Percentiles rank a stretch among this genome's conserved stretches.
phyloP scores from a whole-genome alignment of 2,329 filamentous ascomycete genomes.

The Paraphoma sp. region DNA sequence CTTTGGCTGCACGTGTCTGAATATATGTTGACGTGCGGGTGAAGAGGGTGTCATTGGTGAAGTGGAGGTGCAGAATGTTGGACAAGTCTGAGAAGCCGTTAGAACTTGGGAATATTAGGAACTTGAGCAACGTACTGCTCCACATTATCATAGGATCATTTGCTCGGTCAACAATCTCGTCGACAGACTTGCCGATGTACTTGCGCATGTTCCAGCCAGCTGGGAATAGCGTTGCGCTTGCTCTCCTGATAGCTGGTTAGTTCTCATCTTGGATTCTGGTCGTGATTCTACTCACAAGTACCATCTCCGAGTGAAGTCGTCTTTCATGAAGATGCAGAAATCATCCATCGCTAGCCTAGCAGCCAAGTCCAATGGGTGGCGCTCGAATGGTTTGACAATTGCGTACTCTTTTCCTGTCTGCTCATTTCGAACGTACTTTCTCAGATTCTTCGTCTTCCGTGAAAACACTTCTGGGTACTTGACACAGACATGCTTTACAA shows the following conservation, averaged over 20 bases:
- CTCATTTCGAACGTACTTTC: conserved; percentile 47
- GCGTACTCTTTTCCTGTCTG: conserved; percentile 54
- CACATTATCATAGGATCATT: conserved; percentile 58
- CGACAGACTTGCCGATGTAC: conserved; percentile 58
- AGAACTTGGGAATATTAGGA: conserved; percentile 50
- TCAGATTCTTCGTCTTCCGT: conserved; percentile 18
- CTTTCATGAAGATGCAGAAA: conserved; percentile 56
- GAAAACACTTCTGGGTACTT: conserved; percentile 54
- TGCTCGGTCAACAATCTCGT: conserved; percentile 52
- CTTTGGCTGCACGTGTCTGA: conserved; percentile 49
- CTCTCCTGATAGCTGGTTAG: conserved; percentile 44
- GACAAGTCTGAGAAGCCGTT: conserved; percentile 25
- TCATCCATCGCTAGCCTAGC: conserved; percentile 61
- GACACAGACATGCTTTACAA: conserved; percentile 51
- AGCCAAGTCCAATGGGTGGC: conserved; percentile 58
- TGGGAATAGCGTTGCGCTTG: conserved; percentile 61
- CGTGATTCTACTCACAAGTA: conserved; percentile 52
- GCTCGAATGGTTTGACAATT: conserved; percentile 43
- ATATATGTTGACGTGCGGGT: conserved; percentile 58
- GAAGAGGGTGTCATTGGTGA: conserved; percentile 51
- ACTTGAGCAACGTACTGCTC: conserved; percentile 54
- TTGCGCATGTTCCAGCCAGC: conserved; percentile 59
- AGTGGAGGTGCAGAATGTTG: conserved; percentile 44
- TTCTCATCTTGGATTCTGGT: no score
- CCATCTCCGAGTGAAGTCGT: conserved; percentile 54